Evolutionary conservation across 768 basidiomycete species (phyloP), one percentile per base, ranked within the genome.

Genomic region (Hypsizygus marmoreus): DNA sequence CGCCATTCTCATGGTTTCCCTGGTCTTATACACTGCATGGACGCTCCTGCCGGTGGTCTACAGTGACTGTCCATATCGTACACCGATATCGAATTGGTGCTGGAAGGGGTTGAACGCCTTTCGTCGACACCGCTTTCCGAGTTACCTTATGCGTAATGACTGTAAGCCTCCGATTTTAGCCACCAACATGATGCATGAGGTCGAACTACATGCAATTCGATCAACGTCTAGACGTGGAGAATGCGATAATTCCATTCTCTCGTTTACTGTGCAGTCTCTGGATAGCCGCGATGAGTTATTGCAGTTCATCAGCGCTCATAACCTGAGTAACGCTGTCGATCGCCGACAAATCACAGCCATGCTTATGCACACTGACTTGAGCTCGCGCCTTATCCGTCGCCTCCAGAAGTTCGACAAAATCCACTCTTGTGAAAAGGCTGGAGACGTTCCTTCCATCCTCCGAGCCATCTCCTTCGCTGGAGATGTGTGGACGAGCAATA

Each of bases 281-380:
- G 40, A 41, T n/a, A 20, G 16, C 28, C 17, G 16, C 16, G 26
- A 12, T 28, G 16, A 30, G 3, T 30, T 41, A 5, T 14, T 41
- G 16, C 17, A 20, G 8, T 31, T 41, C 40, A 24, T 41, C 11
- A 31, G 32, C 16, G 14, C 19, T 11, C 28, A 41, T 19, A 14
- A 29, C 13, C 40, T 30, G 8, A 17, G 28, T 12, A 17, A 14
- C 12, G 17, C 40, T 12, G 28, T 20, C 28, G 40, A 41, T 30
- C 29, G 12, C n/a, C 40, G 40, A 3, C 40, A 41, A 16, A 5
- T 41, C 12, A 41, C n/a, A 3, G 14, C 40, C 4, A 41, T 41
- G 40, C 40, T 41, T 9, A 11, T 29, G 11, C 40, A 41, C 28
- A 30, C 40, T 30, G 28, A 41, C 14, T 31, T 41, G 28, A 41